These are phyloP conservation scores for Geoglossum cookeanum DNA, from an alignment of 2,329 filamentous ascomycete genomes.

Conservation along the genomic window DNA sequence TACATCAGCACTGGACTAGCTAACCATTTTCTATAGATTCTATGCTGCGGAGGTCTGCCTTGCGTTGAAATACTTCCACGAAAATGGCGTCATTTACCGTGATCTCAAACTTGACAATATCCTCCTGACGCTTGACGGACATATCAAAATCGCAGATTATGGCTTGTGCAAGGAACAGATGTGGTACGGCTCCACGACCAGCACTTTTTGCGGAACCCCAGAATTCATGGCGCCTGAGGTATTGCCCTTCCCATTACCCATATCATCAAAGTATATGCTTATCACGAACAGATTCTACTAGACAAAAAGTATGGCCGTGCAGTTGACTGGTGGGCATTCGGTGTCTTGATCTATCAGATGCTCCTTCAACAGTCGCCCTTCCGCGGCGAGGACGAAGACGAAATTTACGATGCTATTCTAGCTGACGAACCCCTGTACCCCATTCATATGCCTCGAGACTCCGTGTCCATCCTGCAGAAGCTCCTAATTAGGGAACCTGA, in stretches of 20 bases:
- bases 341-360: constrained; percentile 98
- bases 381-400: constrained; percentile 95
- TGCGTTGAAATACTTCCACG: constrained; percentile 96
- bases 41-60: constrained; percentile 95
- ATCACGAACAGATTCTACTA: constrained; percentile 53
- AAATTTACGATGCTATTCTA: constrained; percentile 97
- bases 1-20: not conserved
- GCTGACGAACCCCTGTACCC: constrained; percentile 95
- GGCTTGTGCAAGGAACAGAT: constrained; percentile 99
- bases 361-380: constrained; percentile 96
- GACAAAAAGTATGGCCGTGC: constrained; percentile 97
- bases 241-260: constrained; percentile 15
- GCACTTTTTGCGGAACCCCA: constrained; percentile 97
- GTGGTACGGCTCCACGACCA: constrained; percentile 95
- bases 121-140: constrained; percentile 78
- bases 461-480: constrained; percentile 94
- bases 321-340: constrained; percentile 99
- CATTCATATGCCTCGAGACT: constrained; percentile 96
- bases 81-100: constrained; percentile 95
- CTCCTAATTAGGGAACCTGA: constrained; percentile 90
- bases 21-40: constrained; percentile 37
- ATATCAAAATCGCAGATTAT: constrained; percentile 98
- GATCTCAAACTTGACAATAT: constrained; percentile 76
- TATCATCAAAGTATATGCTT: not conserved
- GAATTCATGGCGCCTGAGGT: constrained; percentile 99